phyloP scores from a whole-genome alignment of 2,329 filamentous ascomycete genomes.

The Chaetomium olivaceum region DNA sequence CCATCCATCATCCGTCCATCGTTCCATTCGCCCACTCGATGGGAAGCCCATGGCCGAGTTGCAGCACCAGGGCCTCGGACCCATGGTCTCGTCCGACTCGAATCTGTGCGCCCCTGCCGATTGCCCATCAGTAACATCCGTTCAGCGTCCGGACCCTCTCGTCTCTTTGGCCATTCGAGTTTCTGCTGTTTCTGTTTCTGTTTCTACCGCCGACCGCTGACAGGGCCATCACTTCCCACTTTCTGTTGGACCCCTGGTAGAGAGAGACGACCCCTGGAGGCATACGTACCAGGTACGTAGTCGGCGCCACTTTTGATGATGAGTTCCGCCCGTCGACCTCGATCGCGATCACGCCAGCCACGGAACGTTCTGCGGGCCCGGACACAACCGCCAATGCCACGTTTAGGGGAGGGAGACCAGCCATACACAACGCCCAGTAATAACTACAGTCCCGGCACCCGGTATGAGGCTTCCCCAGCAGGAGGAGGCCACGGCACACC shows the following conservation, averaged over 20 bases:
- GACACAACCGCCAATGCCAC: conserved; percentile 28
- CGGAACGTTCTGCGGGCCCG: conserved; percentile 14
- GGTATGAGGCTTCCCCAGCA: conserved; percentile 33
- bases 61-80: conserved; percentile 11
- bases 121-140: neutral
- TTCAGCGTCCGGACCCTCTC: neutral
- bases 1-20: too few species aligned
- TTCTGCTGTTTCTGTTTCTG: neutral
- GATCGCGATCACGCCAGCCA: conserved; percentile 14
- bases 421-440: conserved; percentile 36
- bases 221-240: neutral
- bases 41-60: neutral
- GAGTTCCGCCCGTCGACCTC: neutral
- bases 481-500: conserved; percentile 36
- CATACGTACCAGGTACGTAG: too few species aligned
- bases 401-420: conserved; percentile 32
- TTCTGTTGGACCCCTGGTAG: neutral
- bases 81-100: conserved; percentile 12
- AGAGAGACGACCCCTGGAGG: neutral
- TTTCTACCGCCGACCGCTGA: neutral
- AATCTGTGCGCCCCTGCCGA: conserved; percentile 7
- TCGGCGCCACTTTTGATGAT: neutral
- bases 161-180: neutral
- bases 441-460: conserved; percentile 26
- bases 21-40: neutral